Evolutionary conservation across 2,329 filamentous ascomycete species (phyloP), one percentile per base, ranked within the genome.

Genomic region (Cladorrhinum sp.): DNA sequence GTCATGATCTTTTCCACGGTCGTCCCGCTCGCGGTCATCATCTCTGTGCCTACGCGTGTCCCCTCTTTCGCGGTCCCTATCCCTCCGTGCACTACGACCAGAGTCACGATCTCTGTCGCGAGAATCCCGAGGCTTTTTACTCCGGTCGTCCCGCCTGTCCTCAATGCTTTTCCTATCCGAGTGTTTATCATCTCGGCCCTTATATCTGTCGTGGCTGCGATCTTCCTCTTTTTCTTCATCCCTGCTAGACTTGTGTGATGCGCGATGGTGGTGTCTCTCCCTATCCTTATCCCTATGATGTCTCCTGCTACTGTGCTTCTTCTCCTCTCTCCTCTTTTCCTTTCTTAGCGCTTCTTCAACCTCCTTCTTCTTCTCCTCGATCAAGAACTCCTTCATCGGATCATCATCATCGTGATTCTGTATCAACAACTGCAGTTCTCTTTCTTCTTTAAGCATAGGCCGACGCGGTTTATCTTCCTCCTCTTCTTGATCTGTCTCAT

Each of bases 341-440:
- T 76, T 82, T 64, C 80, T 79, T 67, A 90, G 75, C 2, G 91
- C 93, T 61, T 84, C 83, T 58, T 89, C 86, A 12, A 96, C 84
- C 72, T 96, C 91, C 72, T 92, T 91, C 75, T 90, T 92, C 82
- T 98, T 97, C 76, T 96, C 90, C 65, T 93, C 85, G 55, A 97
- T 86, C 65, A 98, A 73, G 69, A 91, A 97, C 38, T 85, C 86
- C 76, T 96, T 97, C 95, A 99, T 99, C 0, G 95, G 95, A 73
- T 99, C 95, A 63, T 98, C 93, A 23, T 97, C 93, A 66, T 98
- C 95, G 65, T 96, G 89, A 16, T 93, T 87, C 57, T 84, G 78
- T 56, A 96, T 85, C 59, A 98, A 74, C 50, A 86, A 82, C 55
- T 85, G 85, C 54, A 98, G 76, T 72, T 98, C 93, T 58, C 80